Conservation (phyloP, 306 rosid genomes). For the Elaeagnus macrophylla region DNA sequence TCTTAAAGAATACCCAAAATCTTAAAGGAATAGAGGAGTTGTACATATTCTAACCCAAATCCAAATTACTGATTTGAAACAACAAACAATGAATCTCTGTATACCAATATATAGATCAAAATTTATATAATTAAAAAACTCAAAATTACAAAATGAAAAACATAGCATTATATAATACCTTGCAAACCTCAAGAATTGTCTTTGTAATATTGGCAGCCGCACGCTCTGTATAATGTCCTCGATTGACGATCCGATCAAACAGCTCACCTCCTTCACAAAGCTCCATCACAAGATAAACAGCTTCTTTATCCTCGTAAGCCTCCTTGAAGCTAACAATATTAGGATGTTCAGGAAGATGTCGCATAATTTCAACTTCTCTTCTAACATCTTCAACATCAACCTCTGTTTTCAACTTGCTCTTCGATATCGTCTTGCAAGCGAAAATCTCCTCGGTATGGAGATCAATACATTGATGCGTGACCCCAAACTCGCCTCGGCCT, state of each 20-base stretch:
- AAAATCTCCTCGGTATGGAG: conserved; percentile 29
- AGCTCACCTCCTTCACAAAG: conserved; percentile 89
- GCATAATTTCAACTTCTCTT: conserved; percentile 84
- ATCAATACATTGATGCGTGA: conserved; percentile 46
- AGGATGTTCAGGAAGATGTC: conserved; percentile 67
- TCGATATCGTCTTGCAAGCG: conserved; percentile 74
- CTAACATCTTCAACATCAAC: conserved; percentile 71
- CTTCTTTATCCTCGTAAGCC: conserved; percentile 76
- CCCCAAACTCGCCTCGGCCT: conserved; percentile 84
- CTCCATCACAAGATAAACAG: conserved; percentile 86
- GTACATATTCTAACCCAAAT: too few species aligned
- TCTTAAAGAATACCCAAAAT: too few species aligned
- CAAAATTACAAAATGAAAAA: neutral
- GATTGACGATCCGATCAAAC: conserved; percentile 67
- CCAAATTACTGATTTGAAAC: too few species aligned
- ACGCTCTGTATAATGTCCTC: conserved; percentile 85
- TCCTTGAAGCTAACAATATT: conserved; percentile 67
- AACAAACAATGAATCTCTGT: too few species aligned
- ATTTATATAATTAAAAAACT: neutral
- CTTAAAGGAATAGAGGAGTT: too few species aligned
- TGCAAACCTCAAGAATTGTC: conserved; percentile 76
- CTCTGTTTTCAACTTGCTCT: conserved; percentile 68
- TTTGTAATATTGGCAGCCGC: conserved; percentile 69
- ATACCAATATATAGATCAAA: neutral
- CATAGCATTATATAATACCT: conserved; percentile 22